phyloP scores from a whole-genome alignment of 1,284 basidiomycete species.

The Tilletia indica region DNA sequence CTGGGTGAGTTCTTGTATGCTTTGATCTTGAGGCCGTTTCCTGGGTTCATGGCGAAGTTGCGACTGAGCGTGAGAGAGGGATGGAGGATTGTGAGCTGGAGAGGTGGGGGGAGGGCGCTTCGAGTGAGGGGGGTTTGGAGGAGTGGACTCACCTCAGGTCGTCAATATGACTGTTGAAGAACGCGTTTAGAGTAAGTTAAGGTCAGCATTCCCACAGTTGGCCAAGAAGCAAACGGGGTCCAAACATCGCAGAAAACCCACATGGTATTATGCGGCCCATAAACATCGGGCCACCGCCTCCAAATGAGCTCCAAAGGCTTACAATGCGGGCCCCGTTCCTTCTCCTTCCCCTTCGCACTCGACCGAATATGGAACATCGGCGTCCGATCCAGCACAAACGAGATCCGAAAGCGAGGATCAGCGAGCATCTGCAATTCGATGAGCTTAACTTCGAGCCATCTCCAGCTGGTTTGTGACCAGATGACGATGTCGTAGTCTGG shows the following conservation, averaged over 20 bases:
- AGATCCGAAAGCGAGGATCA: slow-evolving; percentile 29
- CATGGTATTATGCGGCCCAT: slow-evolving; percentile 67
- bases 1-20: slow-evolving; percentile 35
- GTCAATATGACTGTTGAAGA: slow-evolving; percentile 66
- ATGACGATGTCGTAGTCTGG: slow-evolving; percentile 52
- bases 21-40: slow-evolving; percentile 76
- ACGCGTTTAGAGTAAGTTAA: not conserved
- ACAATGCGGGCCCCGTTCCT: slow-evolving; percentile 63
- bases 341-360: slow-evolving; percentile 64
- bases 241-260: not conserved
- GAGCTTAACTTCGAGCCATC: slow-evolving; percentile 87
- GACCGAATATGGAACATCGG: slow-evolving; percentile 77
- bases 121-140: no score
- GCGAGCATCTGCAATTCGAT: slow-evolving; percentile 78
- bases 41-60: slow-evolving; percentile 82
- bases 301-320: slow-evolving; percentile 54
- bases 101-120: not conserved
- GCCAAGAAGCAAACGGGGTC: no score
- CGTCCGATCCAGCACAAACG: slow-evolving; percentile 61
- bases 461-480: slow-evolving; percentile 69
- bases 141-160: slow-evolving; percentile 63
- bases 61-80: not conserved
- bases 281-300: slow-evolving; percentile 38
- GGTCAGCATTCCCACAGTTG: not conserved
- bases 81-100: slow-evolving; percentile 42